Base-by-base conservation (phyloP, 257 asterid genomes). In the Nicotiana undulata region DNA sequence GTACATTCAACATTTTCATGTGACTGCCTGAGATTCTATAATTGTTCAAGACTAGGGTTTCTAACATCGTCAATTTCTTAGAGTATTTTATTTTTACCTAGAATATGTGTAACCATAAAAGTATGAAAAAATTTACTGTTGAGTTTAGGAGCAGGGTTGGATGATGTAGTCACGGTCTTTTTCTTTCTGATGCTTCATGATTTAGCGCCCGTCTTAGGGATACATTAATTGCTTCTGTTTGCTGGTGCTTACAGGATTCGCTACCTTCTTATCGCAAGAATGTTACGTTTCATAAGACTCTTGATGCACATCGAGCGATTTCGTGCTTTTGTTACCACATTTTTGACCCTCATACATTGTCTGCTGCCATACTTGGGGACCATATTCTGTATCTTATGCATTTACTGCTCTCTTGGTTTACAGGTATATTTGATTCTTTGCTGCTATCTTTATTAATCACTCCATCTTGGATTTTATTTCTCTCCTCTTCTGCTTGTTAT, bases 291-390 rank as follows among this genome's bases (percentile, higher is more conserved):
- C 88, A 91, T 95, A 76, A 92, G 98, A 92, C 97, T 95, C 80
- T 89, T 92, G 90, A 86, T 93, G 98, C 97, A 89, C 81, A 94
- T 95, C 80, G 81, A 80, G 75, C 93, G 90, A 40, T 95, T 91
- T 76, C 98, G 97, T 63, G 98, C 97, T 75, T 95, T 95, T 82
- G 92, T 95, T 82, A 95, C 98, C 37, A 95, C 99, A 37, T 95
- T 95, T 87, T 90, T 95, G 84, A 89, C 97, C 84, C 92, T 93
- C 84, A 80, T 95, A 85, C 98, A 98, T 76, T 93, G 99, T 85
- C 87, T 95, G 75, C 90, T 93, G 98, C 98, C 99, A 79, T 95
- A 93, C 77, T 83, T 95, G 64, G 99, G 99, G 75, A 91, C 91
- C 85, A 90, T 95, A 85, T 95, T 95, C 81, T 95, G 98, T 80